These are phyloP conservation scores for Zymoseptoria crescenta DNA, from an alignment of 2,329 filamentous ascomycete genomes.

Conservation along the genomic window DNA sequence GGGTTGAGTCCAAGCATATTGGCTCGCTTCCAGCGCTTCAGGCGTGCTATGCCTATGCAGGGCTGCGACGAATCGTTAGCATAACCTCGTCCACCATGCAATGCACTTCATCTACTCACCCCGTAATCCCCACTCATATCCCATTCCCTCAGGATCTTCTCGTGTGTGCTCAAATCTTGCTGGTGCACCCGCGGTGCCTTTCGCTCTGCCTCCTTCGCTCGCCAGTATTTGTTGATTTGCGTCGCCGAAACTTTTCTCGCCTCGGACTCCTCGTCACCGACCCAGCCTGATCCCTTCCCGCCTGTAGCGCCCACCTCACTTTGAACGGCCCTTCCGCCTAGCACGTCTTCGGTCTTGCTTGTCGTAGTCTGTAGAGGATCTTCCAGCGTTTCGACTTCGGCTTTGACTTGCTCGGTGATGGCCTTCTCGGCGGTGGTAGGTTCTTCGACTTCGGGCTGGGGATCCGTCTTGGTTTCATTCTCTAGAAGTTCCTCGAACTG, in stretches of 20 bases:
- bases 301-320: conserved; percentile 38
- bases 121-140: conserved; percentile 89
- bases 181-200: conserved; percentile 70
- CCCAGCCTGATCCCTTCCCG: conserved; percentile 34
- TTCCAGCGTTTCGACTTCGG: conserved; percentile 25
- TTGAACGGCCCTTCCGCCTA: conserved; percentile 24
- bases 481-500: conserved; percentile 27
- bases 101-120: conserved; percentile 50
- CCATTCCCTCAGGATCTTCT: conserved; percentile 87
- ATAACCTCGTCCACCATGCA: neutral
- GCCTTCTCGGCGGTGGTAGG: conserved; percentile 34
- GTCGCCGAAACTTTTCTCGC: conserved; percentile 60
- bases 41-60: conserved; percentile 73
- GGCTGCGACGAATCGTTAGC: conserved; percentile 49
- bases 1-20: conserved; percentile 75
- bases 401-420: conserved; percentile 32
- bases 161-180: conserved; percentile 58
- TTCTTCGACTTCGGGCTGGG: conserved; percentile 23
- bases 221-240: conserved; percentile 74
- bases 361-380: conserved; percentile 18
- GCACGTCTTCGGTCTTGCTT: conserved; percentile 23
- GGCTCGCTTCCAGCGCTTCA: conserved; percentile 83
- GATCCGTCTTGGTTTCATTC: conserved; percentile 23
- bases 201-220: conserved; percentile 59
- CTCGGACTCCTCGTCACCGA: conserved; percentile 40